These are phyloP conservation scores for Nemania diffusa DNA, from an alignment of 2,329 filamentous ascomycete genomes.

Conservation along the genomic window DNA sequence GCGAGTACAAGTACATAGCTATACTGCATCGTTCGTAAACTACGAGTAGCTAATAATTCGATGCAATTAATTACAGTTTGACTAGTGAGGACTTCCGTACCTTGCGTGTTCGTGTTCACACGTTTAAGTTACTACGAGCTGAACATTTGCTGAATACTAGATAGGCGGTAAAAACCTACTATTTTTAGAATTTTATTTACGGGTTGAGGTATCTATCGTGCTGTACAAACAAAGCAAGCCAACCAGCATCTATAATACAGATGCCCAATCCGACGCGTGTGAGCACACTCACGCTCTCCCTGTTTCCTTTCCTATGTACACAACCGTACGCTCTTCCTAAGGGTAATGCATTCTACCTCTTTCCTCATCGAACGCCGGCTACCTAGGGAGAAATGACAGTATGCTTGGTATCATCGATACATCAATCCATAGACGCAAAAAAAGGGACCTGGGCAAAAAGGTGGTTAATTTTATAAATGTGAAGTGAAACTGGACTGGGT, in stretches of 20 bases:
- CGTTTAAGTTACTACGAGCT: neutral
- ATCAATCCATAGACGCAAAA: neutral
- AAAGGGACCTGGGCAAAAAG: neutral
- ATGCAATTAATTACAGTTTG: neutral
- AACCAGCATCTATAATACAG: slow-evolving; percentile 13
- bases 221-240: neutral
- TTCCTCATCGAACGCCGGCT: slow-evolving; percentile 10
- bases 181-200: neutral
- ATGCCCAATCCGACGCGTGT: neutral
- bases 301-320: neutral
- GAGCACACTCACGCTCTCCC: neutral
- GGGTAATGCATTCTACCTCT: neutral
- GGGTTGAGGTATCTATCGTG: slow-evolving; percentile 21
- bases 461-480: neutral
- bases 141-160: neutral
- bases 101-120: neutral
- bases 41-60: neutral
- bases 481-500: neutral
- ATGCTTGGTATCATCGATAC: neutral
- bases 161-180: neutral
- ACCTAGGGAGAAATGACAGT: neutral
- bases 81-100: neutral
- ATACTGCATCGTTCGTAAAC: neutral
- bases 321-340: slow-evolving; percentile 20
- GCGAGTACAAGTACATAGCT: neutral